phyloP scores from a whole-genome alignment of 371 early-diverging fungal species.

The Amoeboradix gromovi region DNA sequence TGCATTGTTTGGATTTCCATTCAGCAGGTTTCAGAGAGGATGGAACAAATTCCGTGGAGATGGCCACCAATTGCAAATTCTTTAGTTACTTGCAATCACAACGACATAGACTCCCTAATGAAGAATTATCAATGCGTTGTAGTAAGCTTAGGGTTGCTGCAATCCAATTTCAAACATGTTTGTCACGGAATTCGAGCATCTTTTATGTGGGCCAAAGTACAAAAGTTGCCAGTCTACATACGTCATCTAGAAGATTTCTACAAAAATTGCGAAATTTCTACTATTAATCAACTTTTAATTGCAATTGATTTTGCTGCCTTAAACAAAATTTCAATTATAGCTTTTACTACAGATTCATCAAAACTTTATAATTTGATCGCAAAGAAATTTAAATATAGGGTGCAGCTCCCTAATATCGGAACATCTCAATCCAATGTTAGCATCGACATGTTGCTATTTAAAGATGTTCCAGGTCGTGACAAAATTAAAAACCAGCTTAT shows the following conservation, averaged over 20 bases:
- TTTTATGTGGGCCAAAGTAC: background rate
- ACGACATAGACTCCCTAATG: background rate
- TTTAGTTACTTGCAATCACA: background rate
- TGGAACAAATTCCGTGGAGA: no score
- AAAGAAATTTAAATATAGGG: background rate
- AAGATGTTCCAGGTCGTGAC: background rate
- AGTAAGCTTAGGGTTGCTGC: background rate
- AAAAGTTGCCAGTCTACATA: background rate
- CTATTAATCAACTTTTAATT: background rate
- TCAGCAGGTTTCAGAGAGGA: no score
- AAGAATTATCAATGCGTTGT: background rate
- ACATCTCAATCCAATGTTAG: background rate
- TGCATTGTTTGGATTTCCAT: background rate
- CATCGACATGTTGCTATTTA: background rate
- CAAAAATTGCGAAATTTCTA: background rate
- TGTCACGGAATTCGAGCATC: background rate
- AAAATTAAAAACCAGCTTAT: background rate
- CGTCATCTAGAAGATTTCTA: background rate
- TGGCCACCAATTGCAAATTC: background rate
- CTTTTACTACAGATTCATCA: background rate
- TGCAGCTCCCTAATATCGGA: background rate
- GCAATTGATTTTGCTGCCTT: background rate
- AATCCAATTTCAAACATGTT: background rate
- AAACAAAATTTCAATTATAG: background rate
- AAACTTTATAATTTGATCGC: background rate